Percentiles rank a stretch among this genome's conserved stretches.
Conservation (phyloP, 2,329 filamentous ascomycete species). For the Cladosporium sp. region DNA sequence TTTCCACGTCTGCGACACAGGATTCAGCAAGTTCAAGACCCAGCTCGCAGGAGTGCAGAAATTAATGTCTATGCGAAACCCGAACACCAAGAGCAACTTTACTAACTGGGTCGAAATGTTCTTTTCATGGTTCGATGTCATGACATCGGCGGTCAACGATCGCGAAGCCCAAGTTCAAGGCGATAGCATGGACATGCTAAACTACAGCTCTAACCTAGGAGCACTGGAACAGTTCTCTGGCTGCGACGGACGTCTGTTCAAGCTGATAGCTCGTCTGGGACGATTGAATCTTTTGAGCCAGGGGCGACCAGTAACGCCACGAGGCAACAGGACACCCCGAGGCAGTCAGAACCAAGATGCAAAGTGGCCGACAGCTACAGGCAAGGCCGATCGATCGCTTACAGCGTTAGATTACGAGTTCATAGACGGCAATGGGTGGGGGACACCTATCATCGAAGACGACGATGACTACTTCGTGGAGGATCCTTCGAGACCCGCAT, state of each 20-base stretch:
- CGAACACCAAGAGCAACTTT: constrained; percentile 61
- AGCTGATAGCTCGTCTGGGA: constrained; percentile 78
- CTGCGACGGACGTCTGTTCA: constrained; percentile 84
- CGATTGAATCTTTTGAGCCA: constrained; percentile 83
- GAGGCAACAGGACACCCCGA: constrained; percentile 12
- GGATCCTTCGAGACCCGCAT: constrained; percentile 17
- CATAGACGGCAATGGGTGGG: constrained; percentile 56
- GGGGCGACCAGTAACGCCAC: constrained; percentile 44
- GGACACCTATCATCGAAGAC: constrained; percentile 36
- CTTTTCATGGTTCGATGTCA: constrained; percentile 92
- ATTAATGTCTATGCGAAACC: constrained; percentile 74
- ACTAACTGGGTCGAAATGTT: constrained; percentile 89
- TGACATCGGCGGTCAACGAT: constrained; percentile 89
- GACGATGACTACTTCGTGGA: constrained; percentile 33
- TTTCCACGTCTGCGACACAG: constrained; percentile 90
- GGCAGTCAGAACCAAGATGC: neutral
- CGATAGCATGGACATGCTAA: constrained; percentile 62
- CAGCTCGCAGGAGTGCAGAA: constrained; percentile 93
- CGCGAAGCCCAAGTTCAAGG: constrained; percentile 77
- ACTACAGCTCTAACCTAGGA: constrained; percentile 66
- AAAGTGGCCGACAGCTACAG: constrained; percentile 50
- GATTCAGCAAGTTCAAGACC: constrained; percentile 87
- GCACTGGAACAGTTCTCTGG: constrained; percentile 83
- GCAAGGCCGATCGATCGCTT: constrained; percentile 43
- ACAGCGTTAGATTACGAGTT: constrained; percentile 51